Evolutionary conservation across 1,139 yeast genomes (phyloP).

Genomic region (Magnusiomyces magnusii): DNA sequence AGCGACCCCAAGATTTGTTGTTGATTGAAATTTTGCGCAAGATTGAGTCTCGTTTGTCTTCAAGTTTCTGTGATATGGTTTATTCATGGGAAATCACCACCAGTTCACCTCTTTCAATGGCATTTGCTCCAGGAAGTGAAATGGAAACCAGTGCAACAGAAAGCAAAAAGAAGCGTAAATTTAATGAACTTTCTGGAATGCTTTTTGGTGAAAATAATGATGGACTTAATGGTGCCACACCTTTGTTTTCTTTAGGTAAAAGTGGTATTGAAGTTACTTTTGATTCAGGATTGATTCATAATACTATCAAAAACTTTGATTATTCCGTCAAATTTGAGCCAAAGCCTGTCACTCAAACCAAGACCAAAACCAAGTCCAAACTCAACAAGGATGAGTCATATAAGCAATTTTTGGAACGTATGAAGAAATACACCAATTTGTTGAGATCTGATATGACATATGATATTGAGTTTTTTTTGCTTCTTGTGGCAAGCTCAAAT

Average conservation of each 20-base stretch:
- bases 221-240: constrained; percentile 3
- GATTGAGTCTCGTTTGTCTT: constrained; percentile 40
- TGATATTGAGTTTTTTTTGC: constrained; percentile 29
- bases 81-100: constrained; percentile 14
- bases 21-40: constrained; percentile 47
- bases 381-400: neutral
- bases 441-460: constrained; percentile 21
- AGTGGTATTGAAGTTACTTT: constrained; percentile 47
- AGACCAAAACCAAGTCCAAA: neutral
- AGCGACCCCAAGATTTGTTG: constrained; percentile 52
- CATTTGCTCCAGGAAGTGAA: neutral
- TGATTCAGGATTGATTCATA: constrained; percentile 44
- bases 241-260: neutral
- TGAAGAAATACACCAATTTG: constrained; percentile 12
- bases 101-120: constrained; percentile 2
- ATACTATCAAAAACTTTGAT: constrained; percentile 41
- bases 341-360: neutral
- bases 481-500: constrained; percentile 27
- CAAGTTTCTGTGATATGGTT: constrained; percentile 14
- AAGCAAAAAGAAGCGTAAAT: constrained; percentile 5
- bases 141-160: neutral
- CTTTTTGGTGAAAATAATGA: constrained; percentile 1
- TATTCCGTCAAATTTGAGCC: constrained; percentile 8
- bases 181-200: constrained; percentile 1
- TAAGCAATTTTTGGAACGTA: neutral